Conservation (phyloP, 2,329 filamentous ascomycete species). For the Zymoseptoria brevis region DNA sequence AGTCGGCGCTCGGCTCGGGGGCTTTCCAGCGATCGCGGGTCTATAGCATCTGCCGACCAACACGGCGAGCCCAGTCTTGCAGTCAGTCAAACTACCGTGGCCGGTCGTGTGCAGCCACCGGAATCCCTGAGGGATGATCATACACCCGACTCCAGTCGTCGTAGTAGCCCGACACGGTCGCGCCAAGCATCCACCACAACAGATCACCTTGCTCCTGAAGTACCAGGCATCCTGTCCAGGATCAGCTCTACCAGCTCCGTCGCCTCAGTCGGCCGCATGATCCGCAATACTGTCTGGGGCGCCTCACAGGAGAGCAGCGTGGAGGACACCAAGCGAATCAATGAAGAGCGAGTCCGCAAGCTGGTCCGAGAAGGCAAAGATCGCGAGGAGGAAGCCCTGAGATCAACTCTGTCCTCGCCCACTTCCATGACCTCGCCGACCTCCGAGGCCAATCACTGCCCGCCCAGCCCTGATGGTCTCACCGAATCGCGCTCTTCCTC, state of each 20-base stretch:
- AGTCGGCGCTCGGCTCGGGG: constrained; percentile 46
- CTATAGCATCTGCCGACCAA: constrained; percentile 52
- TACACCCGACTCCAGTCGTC: constrained; percentile 10
- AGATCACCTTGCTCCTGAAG: constrained; percentile 13
- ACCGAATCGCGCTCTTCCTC: constrained; percentile 18
- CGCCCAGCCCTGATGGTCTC: constrained; percentile 41
- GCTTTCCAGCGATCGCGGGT: constrained; percentile 56
- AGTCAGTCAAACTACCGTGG: constrained; percentile 53
- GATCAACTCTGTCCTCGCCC: constrained; percentile 6
- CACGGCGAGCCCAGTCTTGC: constrained; percentile 57
- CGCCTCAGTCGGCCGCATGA: constrained; percentile 14
- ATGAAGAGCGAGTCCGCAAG: constrained; percentile 28
- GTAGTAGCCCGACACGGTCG: constrained; percentile 22
- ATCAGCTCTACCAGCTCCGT: constrained; percentile 24
- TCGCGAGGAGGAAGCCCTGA: constrained; percentile 21
- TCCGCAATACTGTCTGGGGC: not conserved
- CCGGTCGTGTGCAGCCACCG: constrained; percentile 51
- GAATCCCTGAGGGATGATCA: constrained; percentile 35
- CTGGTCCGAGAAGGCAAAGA: constrained; percentile 29
- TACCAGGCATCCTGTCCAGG: constrained; percentile 16
- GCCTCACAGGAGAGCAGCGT: not conserved
- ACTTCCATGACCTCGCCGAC: constrained; percentile 13
- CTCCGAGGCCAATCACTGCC: constrained; percentile 33
- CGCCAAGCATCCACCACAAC: constrained; percentile 15
- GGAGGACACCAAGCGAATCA: constrained; percentile 27